Evolutionary conservation across 768 basidiomycete genomes (phyloP).

Genomic region (Lyophyllum decastes): DNA sequence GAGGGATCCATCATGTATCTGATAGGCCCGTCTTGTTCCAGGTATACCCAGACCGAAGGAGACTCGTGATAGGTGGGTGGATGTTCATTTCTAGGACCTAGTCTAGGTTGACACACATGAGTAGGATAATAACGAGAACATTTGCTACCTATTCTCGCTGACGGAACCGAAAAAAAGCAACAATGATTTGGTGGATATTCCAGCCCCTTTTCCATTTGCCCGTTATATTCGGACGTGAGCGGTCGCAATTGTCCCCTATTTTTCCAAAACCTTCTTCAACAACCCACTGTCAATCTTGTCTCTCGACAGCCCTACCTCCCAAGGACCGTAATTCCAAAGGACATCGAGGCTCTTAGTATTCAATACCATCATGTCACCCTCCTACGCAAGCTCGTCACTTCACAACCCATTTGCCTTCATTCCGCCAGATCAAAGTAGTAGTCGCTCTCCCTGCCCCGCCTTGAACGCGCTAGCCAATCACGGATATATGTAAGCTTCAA

Average conservation of each 20-base stretch:
- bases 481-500: constrained; percentile 45
- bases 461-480: constrained; percentile 61
- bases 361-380: neutral
- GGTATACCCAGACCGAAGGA: neutral
- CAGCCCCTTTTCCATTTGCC: neutral
- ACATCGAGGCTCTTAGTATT: neutral
- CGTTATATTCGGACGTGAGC: neutral
- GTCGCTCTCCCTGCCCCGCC: constrained; percentile 55
- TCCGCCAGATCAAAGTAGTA: constrained; percentile 24
- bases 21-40: neutral
- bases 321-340: no score
- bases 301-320: neutral
- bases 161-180: neutral
- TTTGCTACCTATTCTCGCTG: no score
- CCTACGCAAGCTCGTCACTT: neutral
- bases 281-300: neutral
- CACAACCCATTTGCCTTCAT: constrained; percentile 23
- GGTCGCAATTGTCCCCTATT: neutral
- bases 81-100: no score
- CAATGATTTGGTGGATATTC: no score
- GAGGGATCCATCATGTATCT: neutral
- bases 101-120: no score
- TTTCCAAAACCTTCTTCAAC: neutral
- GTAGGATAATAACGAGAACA: no score
- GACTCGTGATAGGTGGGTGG: no score